Base-by-base conservation (phyloP, 176 grass and related monocot species). In the Carex pumila region DNA sequence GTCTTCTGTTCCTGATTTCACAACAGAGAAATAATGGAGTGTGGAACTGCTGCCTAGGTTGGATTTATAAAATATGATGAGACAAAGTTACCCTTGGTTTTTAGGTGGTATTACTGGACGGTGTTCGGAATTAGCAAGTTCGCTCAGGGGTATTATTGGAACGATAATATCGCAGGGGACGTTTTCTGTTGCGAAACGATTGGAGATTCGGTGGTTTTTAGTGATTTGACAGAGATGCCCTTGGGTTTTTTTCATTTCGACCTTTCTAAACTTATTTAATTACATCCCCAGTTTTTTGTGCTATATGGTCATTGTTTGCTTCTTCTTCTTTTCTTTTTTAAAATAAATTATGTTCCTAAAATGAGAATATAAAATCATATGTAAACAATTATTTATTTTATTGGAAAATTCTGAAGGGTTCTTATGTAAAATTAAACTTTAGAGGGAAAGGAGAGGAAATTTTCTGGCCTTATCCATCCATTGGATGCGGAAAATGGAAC, bases 1-100 rank as follows among this genome's bases (percentile, higher is more conserved):
- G 72, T 55, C 45, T 82, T 66, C 39, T 54, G 82, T 61, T 88
- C 56, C 21, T 21, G 25, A 13, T 66, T 71, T 84, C 17, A 17
- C 29, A 19, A 32, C 64, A 68, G 87, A 85, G 45, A 58, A 12
- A 61, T 12, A 10, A 80, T 32, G 52, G 14, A 60, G 15, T n/a
- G 8, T 61, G 14, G 29, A 0, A 59, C 19, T 41, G 14, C 39
- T 41, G 14, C 6, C 2, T 1, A 5, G 18, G 45, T 12, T 61
- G 10, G 34, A 82, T 82, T 82, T 82, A 82, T 82, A 82, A 82
- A 61, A 82, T 36, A 29, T 14, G 4, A 1, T 61, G 1, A 25
- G 77, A 80, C 77, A 10, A 37, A 61, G 0, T 36, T 59, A 30
- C 15, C 77, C 77, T 61, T 4, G 7, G 14, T 39, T 56, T 55